These are phyloP conservation scores for Teunomyces atbi DNA, from an alignment of 805 yeast genomes.

Conservation along the genomic window DNA sequence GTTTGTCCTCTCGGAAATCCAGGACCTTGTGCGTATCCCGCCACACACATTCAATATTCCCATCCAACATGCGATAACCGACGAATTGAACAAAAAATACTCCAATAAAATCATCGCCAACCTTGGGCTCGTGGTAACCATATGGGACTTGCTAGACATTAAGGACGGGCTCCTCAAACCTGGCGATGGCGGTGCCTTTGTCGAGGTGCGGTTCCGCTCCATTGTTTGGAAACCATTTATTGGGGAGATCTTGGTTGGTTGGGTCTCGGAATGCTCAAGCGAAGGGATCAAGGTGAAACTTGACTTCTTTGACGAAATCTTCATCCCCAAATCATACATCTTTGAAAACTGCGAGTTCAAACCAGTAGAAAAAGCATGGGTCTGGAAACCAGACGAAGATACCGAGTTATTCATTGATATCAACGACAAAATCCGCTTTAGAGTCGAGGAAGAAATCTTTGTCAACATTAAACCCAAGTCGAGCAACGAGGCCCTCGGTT, in stretches of 20 bases:
- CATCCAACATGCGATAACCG: conserved; percentile 66
- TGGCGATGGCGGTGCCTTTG: conserved; percentile 89
- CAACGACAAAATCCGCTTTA: conserved; percentile 86
- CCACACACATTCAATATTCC: conserved; percentile 80
- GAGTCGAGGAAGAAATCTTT: conserved; percentile 87
- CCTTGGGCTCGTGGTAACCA: conserved; percentile 78
- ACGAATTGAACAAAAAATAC: conserved; percentile 80
- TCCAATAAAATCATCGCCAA: conserved; percentile 82
- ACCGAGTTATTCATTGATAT: conserved; percentile 80
- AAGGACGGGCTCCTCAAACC: conserved; percentile 89
- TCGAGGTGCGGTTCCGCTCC: conserved; percentile 70
- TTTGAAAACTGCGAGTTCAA: conserved; percentile 73
- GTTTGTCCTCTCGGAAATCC: conserved; percentile 80
- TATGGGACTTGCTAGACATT: conserved; percentile 79
- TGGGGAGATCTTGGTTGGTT: conserved; percentile 90
- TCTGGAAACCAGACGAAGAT: conserved; percentile 80
- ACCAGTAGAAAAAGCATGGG: conserved; percentile 88
- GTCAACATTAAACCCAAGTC: conserved; percentile 78
- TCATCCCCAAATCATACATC: conserved; percentile 77
- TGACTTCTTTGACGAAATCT: conserved; percentile 90
- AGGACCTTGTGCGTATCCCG: conserved; percentile 84
- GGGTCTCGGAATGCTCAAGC: conserved; percentile 83
- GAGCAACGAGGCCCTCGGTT: conserved; percentile 50
- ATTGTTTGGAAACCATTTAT: conserved; percentile 90
- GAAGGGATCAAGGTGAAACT: conserved; percentile 84